Evolutionary conservation across 2,329 filamentous ascomycete genomes (phyloP).

Genomic region (Colletotrichum tofieldiae): DNA sequence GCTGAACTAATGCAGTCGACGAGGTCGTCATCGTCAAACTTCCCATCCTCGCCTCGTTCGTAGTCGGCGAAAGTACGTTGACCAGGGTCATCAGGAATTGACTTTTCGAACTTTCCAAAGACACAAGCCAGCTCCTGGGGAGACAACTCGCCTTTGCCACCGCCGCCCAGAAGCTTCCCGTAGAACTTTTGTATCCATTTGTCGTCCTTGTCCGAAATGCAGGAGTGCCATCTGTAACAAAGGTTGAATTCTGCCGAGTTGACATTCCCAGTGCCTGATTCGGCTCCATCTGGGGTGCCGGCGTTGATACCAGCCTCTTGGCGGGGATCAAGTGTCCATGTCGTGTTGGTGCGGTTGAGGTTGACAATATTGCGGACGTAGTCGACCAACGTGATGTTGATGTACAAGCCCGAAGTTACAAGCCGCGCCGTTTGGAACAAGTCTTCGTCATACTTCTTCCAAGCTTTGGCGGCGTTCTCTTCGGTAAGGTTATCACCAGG

Average conservation of each 20-base stretch:
- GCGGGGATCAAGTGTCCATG: conserved; percentile 80
- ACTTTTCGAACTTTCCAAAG: conserved; percentile 74
- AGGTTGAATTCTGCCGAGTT: conserved; percentile 93
- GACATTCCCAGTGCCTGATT: conserved; percentile 83
- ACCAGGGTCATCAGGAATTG: conserved; percentile 76
- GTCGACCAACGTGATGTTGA: conserved; percentile 84
- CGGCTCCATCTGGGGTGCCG: conserved; percentile 70
- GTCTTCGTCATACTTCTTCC: conserved; percentile 82
- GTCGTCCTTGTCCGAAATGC: conserved; percentile 82
- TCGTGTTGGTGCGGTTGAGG: conserved; percentile 78
- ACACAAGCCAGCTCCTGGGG: conserved; percentile 74
- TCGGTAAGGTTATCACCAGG: conserved; percentile 66
- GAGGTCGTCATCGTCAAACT: conserved; percentile 83
- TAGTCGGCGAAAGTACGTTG: conserved; percentile 79
- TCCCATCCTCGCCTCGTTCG: conserved; percentile 75
- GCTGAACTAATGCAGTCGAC: conserved; percentile 77
- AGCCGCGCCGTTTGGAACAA: conserved; percentile 85
- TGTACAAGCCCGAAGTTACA: conserved; percentile 82
- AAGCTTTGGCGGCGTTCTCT: conserved; percentile 66
- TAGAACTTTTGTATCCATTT: conserved; percentile 84
- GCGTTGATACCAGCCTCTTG: conserved; percentile 73
- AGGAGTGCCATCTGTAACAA: conserved; percentile 90
- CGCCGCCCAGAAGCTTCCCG: conserved; percentile 69
- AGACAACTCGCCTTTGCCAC: conserved; percentile 64
- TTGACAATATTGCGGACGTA: conserved; percentile 86